These are phyloP conservation scores for Aspergillus luchuensis DNA, from an alignment of 2,329 filamentous ascomycete genomes.

Conservation along the genomic window DNA sequence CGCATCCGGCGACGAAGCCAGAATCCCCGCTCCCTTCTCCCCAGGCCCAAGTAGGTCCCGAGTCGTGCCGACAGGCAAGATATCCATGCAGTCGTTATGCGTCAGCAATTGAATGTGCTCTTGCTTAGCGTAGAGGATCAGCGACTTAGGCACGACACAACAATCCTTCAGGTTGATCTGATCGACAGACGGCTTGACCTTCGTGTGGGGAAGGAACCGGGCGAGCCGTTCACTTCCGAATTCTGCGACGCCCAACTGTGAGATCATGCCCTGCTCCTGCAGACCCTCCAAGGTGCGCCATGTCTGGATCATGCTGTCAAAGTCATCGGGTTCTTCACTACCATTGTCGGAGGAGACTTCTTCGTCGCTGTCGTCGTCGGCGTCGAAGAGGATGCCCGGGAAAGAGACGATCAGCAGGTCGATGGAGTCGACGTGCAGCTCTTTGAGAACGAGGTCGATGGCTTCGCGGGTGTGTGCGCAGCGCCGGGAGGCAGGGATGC, in stretches of 20 bases:
- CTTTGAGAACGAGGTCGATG: slow-evolving; percentile 74
- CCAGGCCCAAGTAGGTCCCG: slow-evolving; percentile 78
- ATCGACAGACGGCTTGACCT: slow-evolving; percentile 76
- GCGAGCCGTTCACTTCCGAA: slow-evolving; percentile 82
- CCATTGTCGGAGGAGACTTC: slow-evolving; percentile 58
- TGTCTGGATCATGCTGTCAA: slow-evolving; percentile 67
- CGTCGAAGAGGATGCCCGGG: slow-evolving; percentile 89
- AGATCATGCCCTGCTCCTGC: slow-evolving; percentile 69
- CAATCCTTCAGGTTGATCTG: slow-evolving; percentile 97
- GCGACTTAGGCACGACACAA: slow-evolving; percentile 88
- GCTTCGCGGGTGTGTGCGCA: slow-evolving; percentile 74
- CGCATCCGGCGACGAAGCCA: slow-evolving; percentile 61
- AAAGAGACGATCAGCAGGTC: slow-evolving; percentile 92
- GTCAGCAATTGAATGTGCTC: slow-evolving; percentile 84
- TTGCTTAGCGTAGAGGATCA: slow-evolving; percentile 80
- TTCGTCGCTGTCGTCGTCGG: slow-evolving; percentile 79
- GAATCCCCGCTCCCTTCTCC: slow-evolving; percentile 70
- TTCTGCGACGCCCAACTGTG: slow-evolving; percentile 81
- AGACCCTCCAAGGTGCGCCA: slow-evolving; percentile 71
- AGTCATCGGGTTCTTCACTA: slow-evolving; percentile 52
- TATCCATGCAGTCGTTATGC: slow-evolving; percentile 91
- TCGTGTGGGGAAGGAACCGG: slow-evolving; percentile 72
- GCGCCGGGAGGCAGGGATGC: slow-evolving; percentile 65
- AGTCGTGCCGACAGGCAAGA: slow-evolving; percentile 81
- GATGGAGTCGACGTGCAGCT: slow-evolving; percentile 73